A percentile compares a stretch with the other conserved stretches of the same genome.
Conservation (phyloP, 495 filamentous ascomycete genomes). For the Evansstolkia leycettana region DNA sequence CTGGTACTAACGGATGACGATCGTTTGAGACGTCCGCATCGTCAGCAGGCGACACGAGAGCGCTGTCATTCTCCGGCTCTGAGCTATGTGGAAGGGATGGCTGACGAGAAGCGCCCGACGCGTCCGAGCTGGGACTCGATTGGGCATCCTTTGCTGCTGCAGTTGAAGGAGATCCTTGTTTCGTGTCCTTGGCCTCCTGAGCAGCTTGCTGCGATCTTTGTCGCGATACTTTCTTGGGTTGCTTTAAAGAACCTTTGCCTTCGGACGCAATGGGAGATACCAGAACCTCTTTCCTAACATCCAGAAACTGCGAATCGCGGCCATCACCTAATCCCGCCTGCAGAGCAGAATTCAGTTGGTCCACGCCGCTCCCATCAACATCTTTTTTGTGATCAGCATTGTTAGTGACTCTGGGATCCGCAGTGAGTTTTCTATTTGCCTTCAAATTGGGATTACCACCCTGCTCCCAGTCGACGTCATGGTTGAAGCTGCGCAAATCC, state of each 20-base stretch:
- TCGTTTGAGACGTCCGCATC: conserved; percentile 29
- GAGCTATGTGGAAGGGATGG: conserved; percentile 68
- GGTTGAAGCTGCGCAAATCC: conserved; percentile 65
- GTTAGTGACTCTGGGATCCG: conserved; percentile 50
- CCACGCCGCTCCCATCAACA: conserved; percentile 62
- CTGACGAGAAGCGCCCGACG: conserved; percentile 41
- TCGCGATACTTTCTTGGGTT: conserved; percentile 26
- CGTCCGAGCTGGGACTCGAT: conserved; percentile 7
- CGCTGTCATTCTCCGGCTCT: conserved; percentile 69
- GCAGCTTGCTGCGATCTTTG: conserved; percentile 9
- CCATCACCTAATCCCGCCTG: conserved; percentile 42
- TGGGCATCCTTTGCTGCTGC: conserved; percentile 22
- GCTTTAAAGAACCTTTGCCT: conserved; percentile 43
- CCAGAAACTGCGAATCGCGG: conserved; percentile 54
- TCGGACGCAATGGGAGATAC: conserved; percentile 45
- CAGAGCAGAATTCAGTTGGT: conserved; percentile 51
- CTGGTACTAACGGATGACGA: conserved; percentile 46
- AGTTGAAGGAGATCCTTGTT: conserved; percentile 37
- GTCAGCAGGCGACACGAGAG: conserved; percentile 25
- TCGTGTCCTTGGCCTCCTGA: conserved; percentile 19
- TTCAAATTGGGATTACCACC: conserved; percentile 49
- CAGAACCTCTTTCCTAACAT: conserved; percentile 52
- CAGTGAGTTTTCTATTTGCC: conserved; percentile 43
- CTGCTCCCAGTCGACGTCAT: conserved; percentile 66
- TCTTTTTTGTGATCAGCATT: conserved; percentile 60